These are phyloP conservation scores for Lactifluus piperatus DNA, from an alignment of 768 basidiomycete species.

Conservation along the genomic window DNA sequence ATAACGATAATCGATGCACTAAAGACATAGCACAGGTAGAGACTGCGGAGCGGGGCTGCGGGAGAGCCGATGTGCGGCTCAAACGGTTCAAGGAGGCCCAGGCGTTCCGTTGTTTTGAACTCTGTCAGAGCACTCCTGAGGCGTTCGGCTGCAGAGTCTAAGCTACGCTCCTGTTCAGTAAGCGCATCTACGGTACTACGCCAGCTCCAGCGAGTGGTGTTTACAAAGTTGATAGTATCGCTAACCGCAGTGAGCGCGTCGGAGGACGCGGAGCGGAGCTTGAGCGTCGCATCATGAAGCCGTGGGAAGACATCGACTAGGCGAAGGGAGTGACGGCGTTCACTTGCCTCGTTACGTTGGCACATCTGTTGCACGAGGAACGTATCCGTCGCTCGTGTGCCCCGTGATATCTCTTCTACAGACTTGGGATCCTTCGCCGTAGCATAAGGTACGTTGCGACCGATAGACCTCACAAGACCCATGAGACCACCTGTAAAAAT, in stretches of 20 bases:
- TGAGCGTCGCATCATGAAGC: conserved; percentile 28
- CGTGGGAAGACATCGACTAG: conserved; percentile 30
- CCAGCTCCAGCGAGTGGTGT: conserved; percentile 28
- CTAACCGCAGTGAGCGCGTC: conserved; percentile 24
- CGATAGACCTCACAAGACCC: conserved; percentile 26
- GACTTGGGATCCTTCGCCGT: conserved; percentile 3
- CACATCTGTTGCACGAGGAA: conserved; percentile 30
- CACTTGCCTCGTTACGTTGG: conserved; percentile 23
- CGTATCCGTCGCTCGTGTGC: conserved; percentile 27
- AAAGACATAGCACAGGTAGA: conserved; percentile 45
- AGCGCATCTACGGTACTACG: conserved; percentile 18
- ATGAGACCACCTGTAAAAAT: conserved; percentile 28
- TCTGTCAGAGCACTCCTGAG: conserved; percentile 25
- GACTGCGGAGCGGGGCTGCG: conserved; percentile 30
- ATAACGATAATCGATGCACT: conserved; percentile 36
- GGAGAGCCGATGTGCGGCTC: conserved; percentile 27
- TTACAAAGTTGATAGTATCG: conserved; percentile 27
- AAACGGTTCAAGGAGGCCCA: conserved; percentile 37
- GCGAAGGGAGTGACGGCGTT: conserved; percentile 26
- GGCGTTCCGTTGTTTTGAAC: conserved; percentile 29
- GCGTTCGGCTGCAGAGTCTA: conserved; percentile 25
- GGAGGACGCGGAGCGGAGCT: conserved; percentile 28
- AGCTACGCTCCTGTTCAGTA: conserved; percentile 15
- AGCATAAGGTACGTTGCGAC: conserved; percentile 12
- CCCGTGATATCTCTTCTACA: conserved; percentile 7